Base-by-base conservation (phyloP, 140 eudicot genomes). In the Ambrosia hybrid region DNA sequence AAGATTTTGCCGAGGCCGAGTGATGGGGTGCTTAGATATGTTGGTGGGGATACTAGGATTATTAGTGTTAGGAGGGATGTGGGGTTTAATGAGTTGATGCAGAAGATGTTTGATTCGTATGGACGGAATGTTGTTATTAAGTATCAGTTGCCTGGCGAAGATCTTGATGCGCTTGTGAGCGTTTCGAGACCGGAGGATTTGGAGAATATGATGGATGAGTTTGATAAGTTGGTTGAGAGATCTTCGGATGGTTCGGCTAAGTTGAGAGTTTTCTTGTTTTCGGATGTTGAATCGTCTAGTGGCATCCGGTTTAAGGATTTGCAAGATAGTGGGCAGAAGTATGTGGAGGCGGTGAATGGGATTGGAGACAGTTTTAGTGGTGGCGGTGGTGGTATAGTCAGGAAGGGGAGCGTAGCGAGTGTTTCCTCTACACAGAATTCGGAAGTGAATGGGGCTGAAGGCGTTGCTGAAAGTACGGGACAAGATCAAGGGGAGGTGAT, bases 1-100 rank as follows among this genome's bases (percentile, higher is more conserved):
- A 93, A 86, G 81, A 93, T 93, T 59, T 72, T 93, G 65, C 98
- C 97, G 4, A 82, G 98, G 62, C 91, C 95, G 6, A 90, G 97
- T 77, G 98, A 93, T 39, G 97, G 97, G 57, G 81, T 86, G 12
- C 63, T 93, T 67, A 86, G 98, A 78, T 93, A 93, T 37, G 98
- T 93, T 58, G 98, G 98, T 57, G 98, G 98, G 34, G 97, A 90
- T 78, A 93, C 98, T 58, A 81, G 97, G 82, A 93, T 93, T 14
- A 87, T 93, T 79, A 80, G 96, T 60, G 85, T 93, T 70, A 83
- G 94, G 75, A 85, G 89, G 74, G 91, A 90, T 75, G 85, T 87
- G 26, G 72, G 82, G 51, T 93, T 87, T 67, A 66, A 56, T 72
- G 98, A 90, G 71, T 79, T 93, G 34, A 81, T 87, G 51, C 91